Conservation (phyloP, 202 grass and related monocot genomes). For the Hordeum pubiflorum region DNA sequence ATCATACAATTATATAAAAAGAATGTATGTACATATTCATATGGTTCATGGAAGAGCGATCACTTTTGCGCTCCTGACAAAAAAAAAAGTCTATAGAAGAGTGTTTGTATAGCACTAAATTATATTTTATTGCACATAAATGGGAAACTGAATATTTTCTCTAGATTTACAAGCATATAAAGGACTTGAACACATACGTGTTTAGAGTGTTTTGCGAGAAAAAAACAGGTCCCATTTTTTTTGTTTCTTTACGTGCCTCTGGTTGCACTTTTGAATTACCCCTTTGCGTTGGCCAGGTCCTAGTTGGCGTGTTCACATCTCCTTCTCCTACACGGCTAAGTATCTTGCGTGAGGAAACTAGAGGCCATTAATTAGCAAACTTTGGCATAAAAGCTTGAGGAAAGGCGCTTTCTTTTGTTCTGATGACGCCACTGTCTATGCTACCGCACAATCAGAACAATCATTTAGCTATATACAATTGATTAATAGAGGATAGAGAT, state of each 20-base stretch:
- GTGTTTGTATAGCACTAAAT: not conserved
- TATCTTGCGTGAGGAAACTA: constrained; percentile 37
- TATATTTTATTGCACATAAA: too few species aligned
- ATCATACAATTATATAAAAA: too few species aligned
- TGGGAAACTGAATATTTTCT: not conserved
- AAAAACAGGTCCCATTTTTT: not conserved
- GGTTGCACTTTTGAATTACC: not conserved
- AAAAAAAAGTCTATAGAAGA: not conserved
- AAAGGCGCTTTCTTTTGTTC: constrained; percentile 31
- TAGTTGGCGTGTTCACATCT: constrained; percentile 32
- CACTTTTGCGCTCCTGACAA: not conserved
- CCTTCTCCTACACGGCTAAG: constrained; percentile 34
- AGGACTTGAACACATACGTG: not conserved
- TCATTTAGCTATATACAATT: constrained; percentile 43
- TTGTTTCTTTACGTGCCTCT: not conserved
- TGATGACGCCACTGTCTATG: constrained; percentile 26
- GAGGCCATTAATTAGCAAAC: constrained; percentile 29
- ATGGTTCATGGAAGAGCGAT: not conserved
- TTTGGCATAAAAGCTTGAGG: constrained; percentile 16
- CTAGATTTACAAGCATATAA: not conserved
- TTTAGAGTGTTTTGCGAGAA: not conserved
- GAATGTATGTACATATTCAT: not conserved
- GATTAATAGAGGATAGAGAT: constrained; percentile 39
- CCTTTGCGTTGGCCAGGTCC: constrained; percentile 16
- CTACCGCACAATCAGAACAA: constrained; percentile 24